Evolutionary conservation across 2,329 filamentous ascomycete species (phyloP), one percentile per base, ranked within the genome.

Genomic region (Neopestalotiopsis clavispora): DNA sequence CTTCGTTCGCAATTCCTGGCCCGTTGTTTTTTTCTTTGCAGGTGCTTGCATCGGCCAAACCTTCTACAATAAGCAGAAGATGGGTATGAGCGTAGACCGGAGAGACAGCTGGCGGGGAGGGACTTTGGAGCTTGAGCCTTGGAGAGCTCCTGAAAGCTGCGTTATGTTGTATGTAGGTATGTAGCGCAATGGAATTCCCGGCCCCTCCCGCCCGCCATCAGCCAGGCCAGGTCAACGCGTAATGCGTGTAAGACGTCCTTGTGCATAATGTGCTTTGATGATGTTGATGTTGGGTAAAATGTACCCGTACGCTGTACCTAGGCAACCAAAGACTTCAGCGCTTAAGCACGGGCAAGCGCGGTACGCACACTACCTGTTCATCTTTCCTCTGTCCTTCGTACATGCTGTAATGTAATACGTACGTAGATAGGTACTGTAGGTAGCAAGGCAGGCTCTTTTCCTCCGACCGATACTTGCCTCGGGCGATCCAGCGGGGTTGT

Each of bases 1-100:
- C 45, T n/a, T 20, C n/a, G 17, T 52, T 17, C 45, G 20, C 20
- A 9, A n/a, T 52, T n/a, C 45, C 17, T 52, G 45, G 45, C 45
- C 45, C 45, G 45, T 52, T 52, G 45, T 52, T 52, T 52, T 52
- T 49, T 52, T 4, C 14, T 52, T 52, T 52, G 45, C 45, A 52
- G 45, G 45, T 52, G 45, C 45, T 52, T 52, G 45, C 45, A 52
- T 52, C 45, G 45, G 45, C 45, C 45, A 52, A 52, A 52, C 45
- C 45, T 52, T 52, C 45, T 52, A 20, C n/a, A 23, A 23, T 20
- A 17, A 52, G 45, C 17, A 52, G 5, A 52, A 9, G 7, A 9
- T 14, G 45, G 45, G 45, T 52, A 17, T 6, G 14, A 17, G n/a
- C 45, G 45, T n/a, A 52, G 20, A 20, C 45, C 45, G 17, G 45